These are phyloP conservation scores for Boletus sp. DNA, from an alignment of 1,284 basidiomycete genomes.

Conservation along the genomic window DNA sequence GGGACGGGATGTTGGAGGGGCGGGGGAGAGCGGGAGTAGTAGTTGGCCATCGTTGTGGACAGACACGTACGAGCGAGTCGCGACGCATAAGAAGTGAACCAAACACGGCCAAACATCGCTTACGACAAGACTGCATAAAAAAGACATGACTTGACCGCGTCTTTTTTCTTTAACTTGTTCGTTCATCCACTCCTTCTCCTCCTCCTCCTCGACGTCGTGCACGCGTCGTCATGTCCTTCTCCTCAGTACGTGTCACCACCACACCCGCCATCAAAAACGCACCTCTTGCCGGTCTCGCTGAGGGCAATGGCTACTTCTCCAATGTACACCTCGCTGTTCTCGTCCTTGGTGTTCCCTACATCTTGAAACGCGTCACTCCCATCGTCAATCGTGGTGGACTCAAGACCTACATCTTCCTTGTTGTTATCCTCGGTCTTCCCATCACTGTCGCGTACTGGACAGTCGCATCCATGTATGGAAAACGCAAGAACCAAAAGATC, in stretches of 20 bases:
- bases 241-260: slow-evolving; percentile 55
- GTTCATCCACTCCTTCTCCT: slow-evolving; percentile 22
- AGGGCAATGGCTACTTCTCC: slow-evolving; percentile 83
- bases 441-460: slow-evolving; percentile 90
- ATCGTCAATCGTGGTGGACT: slow-evolving; percentile 75
- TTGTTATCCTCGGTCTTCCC: slow-evolving; percentile 74
- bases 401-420: slow-evolving; percentile 83
- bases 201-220: slow-evolving; percentile 14
- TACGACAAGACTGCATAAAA: slow-evolving; percentile 23
- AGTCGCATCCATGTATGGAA: slow-evolving; percentile 79
- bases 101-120: slow-evolving; percentile 28
- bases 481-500: slow-evolving; percentile 86
- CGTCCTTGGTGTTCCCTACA: slow-evolving; percentile 75
- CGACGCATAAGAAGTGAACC: background rate
- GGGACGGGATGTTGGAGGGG: slow-evolving; percentile 88
- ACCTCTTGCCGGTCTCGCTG: slow-evolving; percentile 77
- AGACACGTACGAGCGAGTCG: no score
- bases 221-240: slow-evolving; percentile 41
- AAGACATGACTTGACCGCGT: background rate
- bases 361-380: slow-evolving; percentile 78
- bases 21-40: slow-evolving; percentile 65
- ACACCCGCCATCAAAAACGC: slow-evolving; percentile 79
- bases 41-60: slow-evolving; percentile 36
- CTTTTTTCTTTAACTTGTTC: slow-evolving; percentile 7
- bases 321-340: slow-evolving; percentile 79